Evolutionary conservation across 2,329 filamentous ascomycete species (phyloP), one percentile per base, ranked within the genome.

Genomic region (Aspergillus sp.): DNA sequence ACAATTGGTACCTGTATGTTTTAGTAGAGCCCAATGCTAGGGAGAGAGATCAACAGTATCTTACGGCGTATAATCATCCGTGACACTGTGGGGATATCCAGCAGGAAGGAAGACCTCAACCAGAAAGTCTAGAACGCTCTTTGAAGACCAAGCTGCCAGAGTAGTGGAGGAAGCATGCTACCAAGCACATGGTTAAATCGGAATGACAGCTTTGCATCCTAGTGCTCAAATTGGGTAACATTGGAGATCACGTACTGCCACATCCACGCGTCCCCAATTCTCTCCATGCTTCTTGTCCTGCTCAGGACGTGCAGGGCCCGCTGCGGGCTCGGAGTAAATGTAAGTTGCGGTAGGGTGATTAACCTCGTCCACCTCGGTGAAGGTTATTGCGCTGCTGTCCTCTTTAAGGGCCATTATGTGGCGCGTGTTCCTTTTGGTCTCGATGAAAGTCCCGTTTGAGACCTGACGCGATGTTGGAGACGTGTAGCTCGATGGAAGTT

Each of bases 41-140:
- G 19, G 10, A 28, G 7, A 15, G 23, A 8, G 4, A 5, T 30
- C 45, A 47, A 9, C 53, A 30, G 39, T 32, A n/a, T 67, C 69
- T 65, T 60, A 96, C 79, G 89, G 83, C 4, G 92, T 81, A 76
- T 97, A 97, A 76, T 97, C 92, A 13, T 86, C 80, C 1, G 90
- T 94, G 30, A 97, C 93, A 52, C 89, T 95, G 66, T 92, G 86
- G 0, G 92, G 93, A 75, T 89, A 97, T n/a, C 92, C 92, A 1
- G 90, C 88, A 0, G 93, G 93, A 1, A 97, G 82, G 72, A 97
- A 96, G 28, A 93, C 85, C 66, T 91, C 88, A 45, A 92, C 73
- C 2, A 86, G 63, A 65, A 74, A 67, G 76, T 76, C 66, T 72
- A 69, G 19, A 25, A 76, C 62, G 15, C 70, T 65, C 32, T 63